phyloP scores from a whole-genome alignment of 176 grass and related monocot species.

The Musa itinerans region DNA sequence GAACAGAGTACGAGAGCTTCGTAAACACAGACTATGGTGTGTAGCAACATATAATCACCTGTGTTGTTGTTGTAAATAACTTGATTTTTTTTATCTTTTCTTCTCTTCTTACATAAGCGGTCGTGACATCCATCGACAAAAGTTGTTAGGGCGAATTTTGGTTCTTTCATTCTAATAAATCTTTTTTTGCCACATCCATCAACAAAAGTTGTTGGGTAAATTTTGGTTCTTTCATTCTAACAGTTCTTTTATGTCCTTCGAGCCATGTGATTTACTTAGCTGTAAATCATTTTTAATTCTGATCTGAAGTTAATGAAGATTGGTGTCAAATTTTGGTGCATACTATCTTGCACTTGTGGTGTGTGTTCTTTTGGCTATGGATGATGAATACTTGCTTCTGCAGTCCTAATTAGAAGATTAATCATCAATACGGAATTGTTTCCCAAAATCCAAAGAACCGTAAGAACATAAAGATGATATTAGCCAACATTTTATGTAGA shows the following conservation, averaged over 20 bases:
- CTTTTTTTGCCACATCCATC: background rate
- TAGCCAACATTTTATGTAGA: too few relatives aligned
- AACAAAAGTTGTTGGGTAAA: background rate
- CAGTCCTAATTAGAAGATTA: too few relatives aligned
- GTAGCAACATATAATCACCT: background rate
- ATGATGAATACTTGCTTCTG: too few relatives aligned
- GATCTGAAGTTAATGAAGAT: too few relatives aligned
- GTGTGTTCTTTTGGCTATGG: too few relatives aligned
- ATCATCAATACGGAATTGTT: too few relatives aligned
- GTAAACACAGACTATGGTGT: constrained; percentile 54
- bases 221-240: constrained; percentile 2
- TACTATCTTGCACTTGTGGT: too few relatives aligned
- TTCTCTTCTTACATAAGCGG: background rate
- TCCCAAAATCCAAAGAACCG: too few relatives aligned
- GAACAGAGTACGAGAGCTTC: constrained; percentile 63
- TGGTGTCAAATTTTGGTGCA: too few relatives aligned
- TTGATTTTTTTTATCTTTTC: background rate
- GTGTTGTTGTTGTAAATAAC: background rate
- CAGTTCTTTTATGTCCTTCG: background rate
- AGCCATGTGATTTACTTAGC: too few relatives aligned
- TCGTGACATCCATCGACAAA: background rate
- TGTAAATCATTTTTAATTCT: too few relatives aligned
- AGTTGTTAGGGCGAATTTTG: constrained; percentile 6
- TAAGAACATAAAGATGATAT: too few relatives aligned
- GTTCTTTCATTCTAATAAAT: background rate